These are phyloP conservation scores for Populus hybrid DNA, from an alignment of 441 rosid species.

Conservation along the genomic window DNA sequence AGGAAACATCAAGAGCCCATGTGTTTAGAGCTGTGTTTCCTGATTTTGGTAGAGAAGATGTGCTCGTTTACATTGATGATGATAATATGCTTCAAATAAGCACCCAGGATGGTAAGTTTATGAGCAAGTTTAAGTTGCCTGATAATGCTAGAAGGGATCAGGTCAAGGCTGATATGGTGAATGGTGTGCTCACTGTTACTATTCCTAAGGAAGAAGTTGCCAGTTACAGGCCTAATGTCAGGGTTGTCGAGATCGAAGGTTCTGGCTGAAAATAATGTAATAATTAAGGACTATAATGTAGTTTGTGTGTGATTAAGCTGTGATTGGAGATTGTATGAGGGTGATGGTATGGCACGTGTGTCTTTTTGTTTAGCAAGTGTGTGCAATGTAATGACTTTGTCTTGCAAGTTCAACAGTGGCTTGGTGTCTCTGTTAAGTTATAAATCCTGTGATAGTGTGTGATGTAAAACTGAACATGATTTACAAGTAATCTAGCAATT, in stretches of 20 bases:
- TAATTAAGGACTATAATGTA: background rate
- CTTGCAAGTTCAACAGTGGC: background rate
- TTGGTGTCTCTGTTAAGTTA: background rate
- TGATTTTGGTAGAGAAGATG: constrained; percentile 28
- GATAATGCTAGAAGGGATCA: constrained; percentile 17
- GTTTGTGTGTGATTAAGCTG: background rate
- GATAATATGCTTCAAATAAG: constrained; percentile 52
- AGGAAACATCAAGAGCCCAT: constrained; percentile 44
- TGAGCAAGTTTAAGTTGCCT: constrained; percentile 29
- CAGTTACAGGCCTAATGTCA: background rate
- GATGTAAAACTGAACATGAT: no score
- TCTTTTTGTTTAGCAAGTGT: background rate
- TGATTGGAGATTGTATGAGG: background rate
- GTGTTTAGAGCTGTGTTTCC: constrained; percentile 51
- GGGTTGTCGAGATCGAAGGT: constrained; percentile 15
- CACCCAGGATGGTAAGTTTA: constrained; percentile 25
- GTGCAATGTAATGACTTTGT: background rate
- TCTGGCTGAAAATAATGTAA: background rate
- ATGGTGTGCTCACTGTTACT: constrained; percentile 22
- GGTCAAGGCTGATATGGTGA: constrained; percentile 14
- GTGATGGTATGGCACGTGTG: background rate
- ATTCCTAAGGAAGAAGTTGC: constrained; percentile 15
- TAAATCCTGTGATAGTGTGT: background rate
- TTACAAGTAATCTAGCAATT: no score
- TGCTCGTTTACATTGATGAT: constrained; percentile 49